Evolutionary conservation across 495 filamentous ascomycete genomes (phyloP), one percentile per base, ranked within the genome.

Genomic region (Articulospora tetracladia): DNA sequence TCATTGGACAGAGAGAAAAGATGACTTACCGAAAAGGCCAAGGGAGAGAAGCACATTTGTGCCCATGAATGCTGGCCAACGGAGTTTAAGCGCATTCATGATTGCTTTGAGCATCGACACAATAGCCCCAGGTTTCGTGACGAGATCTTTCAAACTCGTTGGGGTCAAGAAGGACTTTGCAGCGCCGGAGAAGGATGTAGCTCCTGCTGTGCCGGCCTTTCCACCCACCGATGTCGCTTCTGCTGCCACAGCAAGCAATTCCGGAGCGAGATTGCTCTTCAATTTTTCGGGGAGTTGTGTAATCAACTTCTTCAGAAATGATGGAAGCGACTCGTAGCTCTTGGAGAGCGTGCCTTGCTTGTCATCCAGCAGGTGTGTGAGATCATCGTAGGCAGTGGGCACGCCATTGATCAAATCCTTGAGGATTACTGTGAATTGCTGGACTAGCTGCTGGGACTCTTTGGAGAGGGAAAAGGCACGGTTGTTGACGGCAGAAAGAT

Each of bases 361-460:
- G 68, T 90, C 88, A 15, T 89, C 90, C 30, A 98, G 78, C 17
- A 98, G 85, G 64, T 80, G 75, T 26, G 90, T 83, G 12, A 98
- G 85, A 73, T 98, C 94, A 67, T 87, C 82, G 69, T 95, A 97
- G 15, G 94, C 94, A 0, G 93, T 95, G 24, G 93, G 93, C 7
- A 89, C 93, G 54, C 93, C 93, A 70, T 91, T 93, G 58, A 90
- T 79, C n/a, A 96, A 76, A 71, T 97, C 93, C 66, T 91, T 93
- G 62, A 98, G 86, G 28, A 97, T 86, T 41, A 91, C 74, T 20
- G 89, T 90, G 79, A 98, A 98, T 60, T 87, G 87, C 46, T 83
- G 80, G 36, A 95, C 78, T 2, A 96, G 80, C 60, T 92, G 85
- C 67, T 89, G 82, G 2, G 89, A 92, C 62, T 93, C 91, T 49